phyloP scores from a whole-genome alignment of 2,329 filamentous ascomycete species.

The Hortaea sp. region DNA sequence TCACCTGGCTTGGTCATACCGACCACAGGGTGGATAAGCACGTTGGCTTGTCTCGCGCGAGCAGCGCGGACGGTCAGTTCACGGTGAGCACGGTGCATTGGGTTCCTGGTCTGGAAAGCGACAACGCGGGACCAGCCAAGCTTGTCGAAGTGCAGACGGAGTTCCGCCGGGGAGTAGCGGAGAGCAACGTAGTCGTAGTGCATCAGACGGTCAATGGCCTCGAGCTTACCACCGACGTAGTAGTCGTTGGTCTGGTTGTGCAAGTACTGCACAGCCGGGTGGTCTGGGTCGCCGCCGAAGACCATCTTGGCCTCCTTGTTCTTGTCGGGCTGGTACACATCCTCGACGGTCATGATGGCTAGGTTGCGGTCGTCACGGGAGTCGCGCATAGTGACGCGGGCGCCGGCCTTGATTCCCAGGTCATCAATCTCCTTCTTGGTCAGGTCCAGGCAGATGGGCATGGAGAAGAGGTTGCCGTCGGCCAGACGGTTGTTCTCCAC shows the following conservation, averaged over 20 bases:
- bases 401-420: slow-evolving; percentile 65
- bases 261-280: slow-evolving; percentile 85
- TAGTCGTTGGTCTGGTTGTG: slow-evolving; percentile 71
- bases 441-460: slow-evolving; percentile 91
- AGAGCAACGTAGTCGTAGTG: slow-evolving; percentile 99
- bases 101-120: slow-evolving; percentile 97
- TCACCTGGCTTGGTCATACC: slow-evolving; percentile 98
- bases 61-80: slow-evolving; percentile 96
- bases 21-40: slow-evolving; percentile 97
- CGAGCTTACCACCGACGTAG: slow-evolving; percentile 92
- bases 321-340: slow-evolving; percentile 94
- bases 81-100: slow-evolving; percentile 97
- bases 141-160: slow-evolving; percentile 97
- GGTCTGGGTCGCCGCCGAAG: slow-evolving; percentile 81
- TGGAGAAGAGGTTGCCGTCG: slow-evolving; percentile 85
- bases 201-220: slow-evolving; percentile 88
- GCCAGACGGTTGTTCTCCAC: slow-evolving; percentile 79
- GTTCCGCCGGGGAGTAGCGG: slow-evolving; percentile 87
- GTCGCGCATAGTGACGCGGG: slow-evolving; percentile 80
- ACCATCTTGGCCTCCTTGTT: slow-evolving; percentile 83
- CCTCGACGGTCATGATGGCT: slow-evolving; percentile 89
- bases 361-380: slow-evolving; percentile 94
- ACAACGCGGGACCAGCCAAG: slow-evolving; percentile 96
- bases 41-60: slow-evolving; percentile 91
- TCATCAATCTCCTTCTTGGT: slow-evolving; percentile 64